Evolutionary conservation across 192 early-diverging fungal species (phyloP).

Genomic region (Coemansia sp.): DNA sequence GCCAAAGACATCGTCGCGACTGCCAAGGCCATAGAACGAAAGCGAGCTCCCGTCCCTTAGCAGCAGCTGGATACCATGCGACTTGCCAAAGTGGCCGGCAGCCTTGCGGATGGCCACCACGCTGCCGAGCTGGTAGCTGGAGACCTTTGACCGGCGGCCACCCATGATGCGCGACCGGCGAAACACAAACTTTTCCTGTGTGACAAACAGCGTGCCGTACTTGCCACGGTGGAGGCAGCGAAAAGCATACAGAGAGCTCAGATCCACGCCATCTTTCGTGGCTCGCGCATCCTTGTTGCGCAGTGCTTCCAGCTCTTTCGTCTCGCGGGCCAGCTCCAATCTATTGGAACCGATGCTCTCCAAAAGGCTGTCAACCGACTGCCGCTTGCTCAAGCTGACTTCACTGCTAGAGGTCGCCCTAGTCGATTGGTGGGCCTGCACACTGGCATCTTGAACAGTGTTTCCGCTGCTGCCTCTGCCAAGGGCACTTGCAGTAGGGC

Average conservation of each 20-base stretch:
- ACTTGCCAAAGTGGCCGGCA: conserved; percentile 35
- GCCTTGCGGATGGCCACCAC: conserved; percentile 51
- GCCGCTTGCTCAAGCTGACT: neutral
- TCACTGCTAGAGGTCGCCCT: neutral
- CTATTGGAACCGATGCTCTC: conserved; percentile 1
- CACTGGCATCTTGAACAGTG: neutral
- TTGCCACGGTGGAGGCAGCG: conserved; percentile 50
- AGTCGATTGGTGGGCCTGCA: neutral
- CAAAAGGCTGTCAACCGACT: conserved; percentile 6
- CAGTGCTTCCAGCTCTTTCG: conserved; percentile 27
- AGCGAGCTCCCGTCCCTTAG: conserved; percentile 29
- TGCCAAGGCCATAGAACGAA: conserved; percentile 40
- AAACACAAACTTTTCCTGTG: conserved; percentile 36
- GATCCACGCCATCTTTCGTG: conserved; percentile 25
- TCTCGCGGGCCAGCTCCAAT: conserved; percentile 45
- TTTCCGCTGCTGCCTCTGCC: neutral
- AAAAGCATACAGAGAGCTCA: conserved; percentile 47
- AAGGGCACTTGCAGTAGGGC: neutral
- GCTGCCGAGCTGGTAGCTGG: conserved; percentile 39
- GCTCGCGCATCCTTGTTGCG: conserved; percentile 46
- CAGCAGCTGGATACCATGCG: conserved; percentile 46
- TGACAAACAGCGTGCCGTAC: conserved; percentile 54
- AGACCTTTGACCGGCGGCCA: conserved; percentile 38
- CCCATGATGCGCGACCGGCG: conserved; percentile 54
- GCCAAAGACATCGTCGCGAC: conserved; percentile 53